Percentiles rank a stretch among this genome's conserved stretches.
Conservation (phyloP, 768 basidiomycete species). For the Guyanaporus albipodus region DNA sequence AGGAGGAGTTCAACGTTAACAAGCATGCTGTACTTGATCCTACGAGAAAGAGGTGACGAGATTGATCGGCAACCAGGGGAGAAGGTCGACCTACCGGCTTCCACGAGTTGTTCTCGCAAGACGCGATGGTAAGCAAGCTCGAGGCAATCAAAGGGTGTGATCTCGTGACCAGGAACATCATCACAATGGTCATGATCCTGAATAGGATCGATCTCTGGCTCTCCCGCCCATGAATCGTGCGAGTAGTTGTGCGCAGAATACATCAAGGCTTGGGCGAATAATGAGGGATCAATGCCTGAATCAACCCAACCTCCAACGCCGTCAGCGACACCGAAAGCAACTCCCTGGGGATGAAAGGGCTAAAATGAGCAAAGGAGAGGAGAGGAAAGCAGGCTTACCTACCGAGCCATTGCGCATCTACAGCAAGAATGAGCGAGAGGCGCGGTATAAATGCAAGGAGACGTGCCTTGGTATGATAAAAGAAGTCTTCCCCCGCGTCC, state of each 20-base stretch:
- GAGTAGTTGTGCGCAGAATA: constrained; percentile 77
- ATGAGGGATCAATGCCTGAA: constrained; percentile 77
- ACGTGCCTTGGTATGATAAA: constrained; percentile 66
- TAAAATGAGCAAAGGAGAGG: constrained; percentile 24
- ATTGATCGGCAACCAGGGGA: constrained; percentile 13
- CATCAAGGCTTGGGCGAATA: constrained; percentile 91
- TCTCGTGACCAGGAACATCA: constrained; percentile 62
- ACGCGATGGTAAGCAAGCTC: constrained; percentile 71
- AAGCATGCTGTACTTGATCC: constrained; percentile 86
- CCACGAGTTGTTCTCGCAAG: constrained; percentile 58
- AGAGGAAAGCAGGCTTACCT: constrained; percentile 33
- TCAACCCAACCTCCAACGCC: constrained; percentile 93
- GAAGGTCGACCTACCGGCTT: constrained; percentile 38
- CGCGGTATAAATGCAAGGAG: not conserved
- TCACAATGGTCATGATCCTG: constrained; percentile 67
- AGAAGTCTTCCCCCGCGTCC: constrained; percentile 58
- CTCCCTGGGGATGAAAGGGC: constrained; percentile 43
- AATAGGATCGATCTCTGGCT: constrained; percentile 76
- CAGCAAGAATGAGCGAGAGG: constrained; percentile 3
- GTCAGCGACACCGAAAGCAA: constrained; percentile 83
- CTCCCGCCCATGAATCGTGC: constrained; percentile 72
- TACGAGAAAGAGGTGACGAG: constrained; percentile 25
- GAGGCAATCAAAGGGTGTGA: constrained; percentile 67
- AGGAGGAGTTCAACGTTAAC: constrained; percentile 68
- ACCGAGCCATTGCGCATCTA: constrained; percentile 82